phyloP scores from a whole-genome alignment of 2,329 filamentous ascomycete species.

The Fusarium gaditjirri region DNA sequence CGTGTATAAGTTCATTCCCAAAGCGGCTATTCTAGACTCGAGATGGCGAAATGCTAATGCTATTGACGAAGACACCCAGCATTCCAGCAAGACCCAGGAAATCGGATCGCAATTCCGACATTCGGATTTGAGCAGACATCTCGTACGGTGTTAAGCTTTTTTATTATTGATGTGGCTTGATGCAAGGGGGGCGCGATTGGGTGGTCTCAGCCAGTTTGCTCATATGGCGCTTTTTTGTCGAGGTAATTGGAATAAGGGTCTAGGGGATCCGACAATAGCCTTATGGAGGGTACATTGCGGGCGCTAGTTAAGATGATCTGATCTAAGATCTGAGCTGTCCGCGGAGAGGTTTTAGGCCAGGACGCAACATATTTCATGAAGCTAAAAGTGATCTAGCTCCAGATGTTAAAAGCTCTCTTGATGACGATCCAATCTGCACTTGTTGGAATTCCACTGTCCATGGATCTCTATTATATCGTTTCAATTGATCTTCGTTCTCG shows the following conservation, averaged over 20 bases:
- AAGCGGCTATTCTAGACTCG: neutral
- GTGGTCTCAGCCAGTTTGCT: neutral
- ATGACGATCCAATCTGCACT: neutral
- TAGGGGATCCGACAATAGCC: neutral
- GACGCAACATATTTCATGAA: too few relatives aligned
- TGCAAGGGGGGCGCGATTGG: neutral
- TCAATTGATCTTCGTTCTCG: neutral
- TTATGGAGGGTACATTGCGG: neutral
- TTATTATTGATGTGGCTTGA: neutral
- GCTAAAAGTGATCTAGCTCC: neutral
- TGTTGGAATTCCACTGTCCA: neutral
- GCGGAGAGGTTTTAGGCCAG: too few relatives aligned
- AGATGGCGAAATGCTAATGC: neutral
- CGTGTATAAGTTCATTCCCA: neutral
- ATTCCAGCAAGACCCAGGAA: neutral
- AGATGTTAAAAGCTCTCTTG: fast-evolving
- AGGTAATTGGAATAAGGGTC: neutral
- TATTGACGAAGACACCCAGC: neutral
- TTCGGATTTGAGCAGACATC: neutral
- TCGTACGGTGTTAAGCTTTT: neutral
- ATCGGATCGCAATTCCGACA: neutral
- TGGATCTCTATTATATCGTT: neutral
- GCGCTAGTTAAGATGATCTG: neutral
- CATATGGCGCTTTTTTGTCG: neutral
- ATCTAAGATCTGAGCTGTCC: neutral